Percentiles rank a stretch among this genome's conserved stretches.
Evolutionary conservation across 495 filamentous ascomycete genomes (phyloP).

Genomic region (Astrocystis sublimbata): DNA sequence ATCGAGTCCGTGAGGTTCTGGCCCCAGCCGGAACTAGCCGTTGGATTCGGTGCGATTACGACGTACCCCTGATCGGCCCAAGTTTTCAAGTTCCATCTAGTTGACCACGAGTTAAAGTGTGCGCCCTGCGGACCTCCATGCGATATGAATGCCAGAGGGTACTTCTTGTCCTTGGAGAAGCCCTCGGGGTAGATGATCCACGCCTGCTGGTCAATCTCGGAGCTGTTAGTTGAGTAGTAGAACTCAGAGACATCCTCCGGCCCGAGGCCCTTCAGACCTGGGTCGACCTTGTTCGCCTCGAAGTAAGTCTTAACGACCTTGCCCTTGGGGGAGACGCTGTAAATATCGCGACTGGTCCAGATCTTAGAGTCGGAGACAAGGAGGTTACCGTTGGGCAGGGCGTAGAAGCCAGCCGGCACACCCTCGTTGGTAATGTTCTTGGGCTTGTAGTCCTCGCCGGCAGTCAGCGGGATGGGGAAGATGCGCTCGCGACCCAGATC

Average conservation of each 20-base stretch:
- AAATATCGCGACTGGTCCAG: conserved; percentile 55
- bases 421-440: conserved; percentile 58
- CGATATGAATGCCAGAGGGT: conserved; percentile 71
- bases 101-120: conserved; percentile 60
- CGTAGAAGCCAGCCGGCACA: conserved; percentile 52
- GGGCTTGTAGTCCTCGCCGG: conserved; percentile 45
- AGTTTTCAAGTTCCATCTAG: conserved; percentile 72
- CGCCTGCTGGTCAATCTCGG: conserved; percentile 59
- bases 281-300: conserved; percentile 34
- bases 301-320: conserved; percentile 31
- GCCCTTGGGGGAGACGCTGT: conserved; percentile 30
- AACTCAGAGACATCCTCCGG: conserved; percentile 36
- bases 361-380: conserved; percentile 60
- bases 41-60: conserved; percentile 70
- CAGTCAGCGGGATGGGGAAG: conserved; percentile 52
- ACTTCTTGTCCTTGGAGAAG: conserved; percentile 65
- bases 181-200: conserved; percentile 69
- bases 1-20: conserved; percentile 69
- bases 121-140: conserved; percentile 74
- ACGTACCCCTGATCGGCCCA: conserved; percentile 78
- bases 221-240: conserved; percentile 62
- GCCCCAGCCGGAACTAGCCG: conserved; percentile 70
- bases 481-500: conserved; percentile 59
- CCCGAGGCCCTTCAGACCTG: conserved; percentile 55
- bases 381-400: conserved; percentile 49